phyloP scores from a whole-genome alignment of 2,329 filamentous ascomycete genomes.

The Phaeosphaeriaceae sp. region DNA sequence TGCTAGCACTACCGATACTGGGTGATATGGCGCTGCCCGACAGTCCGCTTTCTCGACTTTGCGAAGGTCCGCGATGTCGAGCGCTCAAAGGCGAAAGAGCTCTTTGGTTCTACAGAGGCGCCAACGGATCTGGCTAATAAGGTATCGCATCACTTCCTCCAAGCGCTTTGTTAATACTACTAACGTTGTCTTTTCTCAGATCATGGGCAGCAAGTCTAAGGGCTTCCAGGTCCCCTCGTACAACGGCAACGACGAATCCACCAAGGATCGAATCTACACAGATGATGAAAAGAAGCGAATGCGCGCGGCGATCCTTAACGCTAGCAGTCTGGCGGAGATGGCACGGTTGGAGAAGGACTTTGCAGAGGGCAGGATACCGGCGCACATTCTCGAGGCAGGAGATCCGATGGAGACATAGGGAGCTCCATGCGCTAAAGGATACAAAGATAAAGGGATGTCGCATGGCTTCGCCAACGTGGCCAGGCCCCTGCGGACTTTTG shows the following conservation, averaged over 20 bases:
- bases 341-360: conserved; percentile 89
- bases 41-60: conserved; percentile 90
- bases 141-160: conserved; percentile 4
- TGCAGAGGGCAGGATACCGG: conserved; percentile 84
- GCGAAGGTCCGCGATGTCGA: conserved; percentile 89
- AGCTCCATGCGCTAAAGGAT: neutral
- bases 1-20: conserved; percentile 87
- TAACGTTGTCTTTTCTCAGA: conserved; percentile 55
- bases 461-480: neutral
- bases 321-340: conserved; percentile 90
- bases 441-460: neutral
- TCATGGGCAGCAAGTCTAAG: conserved; percentile 84
- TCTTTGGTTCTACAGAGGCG: conserved; percentile 82
- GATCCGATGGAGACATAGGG: conserved; percentile 41
- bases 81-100: conserved; percentile 74
- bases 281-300: conserved; percentile 87
- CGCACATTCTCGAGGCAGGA: conserved; percentile 35
- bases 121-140: conserved; percentile 77
- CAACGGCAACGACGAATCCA: conserved; percentile 45
- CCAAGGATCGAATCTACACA: conserved; percentile 75
- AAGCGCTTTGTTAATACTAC: neutral
- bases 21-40: conserved; percentile 86
- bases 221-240: conserved; percentile 67
- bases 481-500: neutral
- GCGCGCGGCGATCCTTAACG: conserved; percentile 86